phyloP scores from a whole-genome alignment of 352 stramenopile species.

The Albugo candida region DNA sequence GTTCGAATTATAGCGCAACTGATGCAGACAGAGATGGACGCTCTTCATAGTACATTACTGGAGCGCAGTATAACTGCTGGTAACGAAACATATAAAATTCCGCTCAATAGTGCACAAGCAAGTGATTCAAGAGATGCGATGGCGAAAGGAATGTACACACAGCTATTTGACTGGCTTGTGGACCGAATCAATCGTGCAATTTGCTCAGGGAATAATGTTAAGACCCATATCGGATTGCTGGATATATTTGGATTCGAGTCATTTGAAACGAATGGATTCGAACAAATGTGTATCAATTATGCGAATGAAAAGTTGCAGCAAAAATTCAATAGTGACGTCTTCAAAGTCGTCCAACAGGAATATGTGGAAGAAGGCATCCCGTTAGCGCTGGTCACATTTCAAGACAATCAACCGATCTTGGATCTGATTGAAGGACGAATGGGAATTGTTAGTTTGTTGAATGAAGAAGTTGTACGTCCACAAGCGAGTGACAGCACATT shows the following conservation, averaged over 20 bases:
- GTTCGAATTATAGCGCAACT: constrained; percentile 34
- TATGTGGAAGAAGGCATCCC: constrained; percentile 87
- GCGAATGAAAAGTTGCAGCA: constrained; percentile 83
- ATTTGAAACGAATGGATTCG: constrained; percentile 77
- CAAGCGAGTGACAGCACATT: constrained; percentile 69
- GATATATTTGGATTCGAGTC: constrained; percentile 95
- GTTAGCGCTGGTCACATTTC: constrained; percentile 69
- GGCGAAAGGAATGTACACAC: constrained; percentile 92
- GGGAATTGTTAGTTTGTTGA: constrained; percentile 84
- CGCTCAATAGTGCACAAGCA: constrained; percentile 75
- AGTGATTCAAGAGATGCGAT: constrained; percentile 85
- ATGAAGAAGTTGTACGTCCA: constrained; percentile 88
- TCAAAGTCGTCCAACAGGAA: constrained; percentile 89
- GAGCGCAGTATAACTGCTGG: constrained; percentile 82
- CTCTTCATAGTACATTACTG: constrained; percentile 77
- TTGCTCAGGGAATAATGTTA: constrained; percentile 48
- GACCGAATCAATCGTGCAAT: constrained; percentile 65
- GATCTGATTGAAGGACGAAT: constrained; percentile 77
- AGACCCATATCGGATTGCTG: constrained; percentile 79
- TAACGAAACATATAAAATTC: constrained; percentile 85
- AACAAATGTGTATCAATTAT: constrained; percentile 87
- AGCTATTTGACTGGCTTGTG: constrained; percentile 94
- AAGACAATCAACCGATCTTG: constrained; percentile 83
- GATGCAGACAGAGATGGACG: constrained; percentile 33
- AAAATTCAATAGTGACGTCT: constrained; percentile 84